Evolutionary conservation across 2,329 filamentous ascomycete genomes (phyloP), one percentile per base, ranked within the genome.

Genomic region (Orbilia ellipsospora): DNA sequence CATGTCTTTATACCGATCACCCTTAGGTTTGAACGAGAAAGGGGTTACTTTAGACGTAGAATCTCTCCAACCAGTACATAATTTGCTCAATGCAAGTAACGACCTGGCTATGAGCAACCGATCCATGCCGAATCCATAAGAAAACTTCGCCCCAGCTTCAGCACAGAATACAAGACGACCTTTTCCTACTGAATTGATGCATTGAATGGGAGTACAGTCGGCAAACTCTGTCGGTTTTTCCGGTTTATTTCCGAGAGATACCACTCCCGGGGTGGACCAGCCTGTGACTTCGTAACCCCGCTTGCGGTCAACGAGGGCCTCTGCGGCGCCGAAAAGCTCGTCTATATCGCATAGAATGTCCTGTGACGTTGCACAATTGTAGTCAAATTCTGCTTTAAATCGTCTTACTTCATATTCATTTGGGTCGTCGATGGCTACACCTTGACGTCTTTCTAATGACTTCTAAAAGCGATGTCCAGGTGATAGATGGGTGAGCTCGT

Each of bases 171-270:
- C 28, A 2, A 40, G 1, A 2, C 18, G 23, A n/a, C 12, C 54
- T 12, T 0, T n/a, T 10, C 44, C 51, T 16, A 10, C 44, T 7
- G 44, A 3, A 8, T 15, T 36, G 2, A 60, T 13, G 18, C 72
- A 75, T 15, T 69, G 72, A 2, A 75, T 31, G 7, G 65, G 59
- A 12, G 65, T 69, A 51, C 36, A 62, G 0, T 60, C 23, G 12
- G 52, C 23, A n/a, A 50, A 75, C 16, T 69, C 59, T 15, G 56
- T 61, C 2, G 64, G 59, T 18, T 69, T 23, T 0, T 20, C 31
- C 2, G 54, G 16, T 16, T 54, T 26, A 20, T 65, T 68, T 15
- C 64, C 64, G 4, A 75, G 44, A 0, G 64, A 44, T 26, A 75
- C 55, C n/a, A 63, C 20, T 8, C 72, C 72, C 6, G 62, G 23